A percentile compares a stretch with the other conserved stretches of the same genome.
Evolutionary conservation across 805 yeast genomes (phyloP).

Genomic region (Monosporozyma aerobia): DNA sequence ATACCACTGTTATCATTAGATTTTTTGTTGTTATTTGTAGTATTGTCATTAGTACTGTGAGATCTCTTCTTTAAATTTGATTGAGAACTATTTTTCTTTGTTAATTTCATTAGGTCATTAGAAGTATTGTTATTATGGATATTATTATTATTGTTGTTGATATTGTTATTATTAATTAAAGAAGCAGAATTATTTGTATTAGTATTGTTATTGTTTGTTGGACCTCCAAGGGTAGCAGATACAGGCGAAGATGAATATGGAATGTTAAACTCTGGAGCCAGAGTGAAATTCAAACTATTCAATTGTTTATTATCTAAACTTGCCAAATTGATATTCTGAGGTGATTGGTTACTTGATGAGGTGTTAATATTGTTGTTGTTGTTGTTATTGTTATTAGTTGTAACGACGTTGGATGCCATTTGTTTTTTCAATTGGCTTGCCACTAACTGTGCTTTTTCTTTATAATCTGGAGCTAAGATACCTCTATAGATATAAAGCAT

Average conservation of each 20-base stretch:
- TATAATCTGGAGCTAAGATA: constrained; percentile 63
- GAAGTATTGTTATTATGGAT: constrained; percentile 1
- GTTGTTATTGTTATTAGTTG: neutral
- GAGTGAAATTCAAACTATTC: constrained; percentile 15
- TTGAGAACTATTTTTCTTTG: constrained; percentile 1
- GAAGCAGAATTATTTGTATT: neutral
- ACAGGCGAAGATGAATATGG: constrained; percentile 75
- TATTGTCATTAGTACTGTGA: neutral
- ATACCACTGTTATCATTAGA: neutral
- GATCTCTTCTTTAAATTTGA: constrained; percentile 2
- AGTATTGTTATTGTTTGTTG: constrained; percentile 3
- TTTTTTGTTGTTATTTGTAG: neutral
- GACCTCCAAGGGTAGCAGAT: constrained; percentile 45
- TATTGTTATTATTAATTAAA: neutral
- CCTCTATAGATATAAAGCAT: constrained; percentile 86
- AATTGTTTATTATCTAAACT: constrained; percentile 1
- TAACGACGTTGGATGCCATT: constrained; percentile 6
- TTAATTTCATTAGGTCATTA: constrained; percentile 7
- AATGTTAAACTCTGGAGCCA: constrained; percentile 33
- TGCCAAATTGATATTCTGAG: neutral
- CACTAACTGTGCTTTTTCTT: constrained; percentile 59
- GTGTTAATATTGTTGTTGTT: neutral
- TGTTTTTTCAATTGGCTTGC: constrained; percentile 19
- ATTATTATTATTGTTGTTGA: neutral
- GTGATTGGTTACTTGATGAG: neutral